Conservation (phyloP, 2,329 filamentous ascomycete genomes). For the Fusarium nurragi region DNA sequence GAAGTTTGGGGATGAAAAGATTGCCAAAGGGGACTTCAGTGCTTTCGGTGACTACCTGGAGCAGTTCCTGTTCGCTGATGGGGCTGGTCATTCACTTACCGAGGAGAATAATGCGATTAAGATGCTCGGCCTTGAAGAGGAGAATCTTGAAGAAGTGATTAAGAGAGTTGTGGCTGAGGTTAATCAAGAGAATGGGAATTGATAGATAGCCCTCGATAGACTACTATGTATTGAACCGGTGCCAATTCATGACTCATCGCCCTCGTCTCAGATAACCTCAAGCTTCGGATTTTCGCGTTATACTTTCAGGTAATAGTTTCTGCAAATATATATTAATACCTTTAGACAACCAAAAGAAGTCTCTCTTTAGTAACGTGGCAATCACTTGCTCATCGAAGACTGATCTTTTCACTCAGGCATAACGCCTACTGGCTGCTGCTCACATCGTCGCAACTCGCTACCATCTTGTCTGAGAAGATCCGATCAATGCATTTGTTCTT, state of each 20-base stretch:
- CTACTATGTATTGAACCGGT: neutral
- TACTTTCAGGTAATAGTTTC: too few relatives aligned
- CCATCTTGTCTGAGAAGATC: too few relatives aligned
- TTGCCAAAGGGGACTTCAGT: slow-evolving; percentile 4
- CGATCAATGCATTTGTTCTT: too few relatives aligned
- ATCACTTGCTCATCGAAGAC: too few relatives aligned
- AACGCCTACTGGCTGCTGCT: too few relatives aligned
- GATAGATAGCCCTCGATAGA: neutral
- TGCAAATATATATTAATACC: too few relatives aligned
- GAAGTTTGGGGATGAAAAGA: slow-evolving; percentile 9
- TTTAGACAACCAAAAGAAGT: too few relatives aligned
- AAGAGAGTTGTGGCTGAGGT: neutral
- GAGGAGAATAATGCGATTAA: neutral
- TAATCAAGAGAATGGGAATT: neutral
- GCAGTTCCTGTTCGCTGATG: slow-evolving; percentile 11
- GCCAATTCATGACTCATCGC: neutral
- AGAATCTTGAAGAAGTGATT: slow-evolving; percentile 1
- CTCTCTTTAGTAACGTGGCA: too few relatives aligned
- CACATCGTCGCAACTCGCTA: too few relatives aligned
- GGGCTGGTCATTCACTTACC: neutral
- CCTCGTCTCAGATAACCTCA: neutral
- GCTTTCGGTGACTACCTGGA: slow-evolving; percentile 13
- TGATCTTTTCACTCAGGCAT: too few relatives aligned
- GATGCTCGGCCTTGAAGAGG: neutral
- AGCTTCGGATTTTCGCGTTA: too few relatives aligned